Percentiles rank a stretch among this genome's conserved stretches.
Evolutionary conservation across 345 rosid species (phyloP).

Genomic region (Psidium friedrichsthalianum): DNA sequence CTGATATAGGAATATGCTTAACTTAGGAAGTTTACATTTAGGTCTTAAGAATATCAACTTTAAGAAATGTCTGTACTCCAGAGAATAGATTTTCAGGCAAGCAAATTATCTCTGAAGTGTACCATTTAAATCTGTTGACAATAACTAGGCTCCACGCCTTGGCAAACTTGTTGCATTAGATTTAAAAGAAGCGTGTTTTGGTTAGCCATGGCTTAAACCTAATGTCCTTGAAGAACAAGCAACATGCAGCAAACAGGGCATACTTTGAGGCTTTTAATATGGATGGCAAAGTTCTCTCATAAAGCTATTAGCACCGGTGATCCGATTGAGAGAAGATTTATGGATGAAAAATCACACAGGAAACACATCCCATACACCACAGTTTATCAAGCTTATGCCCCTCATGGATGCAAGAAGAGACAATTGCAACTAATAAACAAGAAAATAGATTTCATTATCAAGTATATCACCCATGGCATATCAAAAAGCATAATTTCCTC

Average conservation of each 20-base stretch:
- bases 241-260: background rate
- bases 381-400: too few species aligned
- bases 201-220: background rate
- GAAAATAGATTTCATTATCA: background rate
- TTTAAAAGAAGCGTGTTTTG: background rate
- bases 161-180: background rate
- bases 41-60: background rate
- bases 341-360: background rate
- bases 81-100: background rate
- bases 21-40: background rate
- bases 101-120: background rate
- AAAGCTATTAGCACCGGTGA: background rate
- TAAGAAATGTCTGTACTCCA: background rate
- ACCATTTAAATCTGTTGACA: background rate
- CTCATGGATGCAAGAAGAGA: background rate
- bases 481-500: background rate
- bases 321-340: background rate
- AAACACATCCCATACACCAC: too few species aligned
- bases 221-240: background rate
- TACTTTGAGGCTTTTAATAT: background rate
- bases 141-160: background rate
- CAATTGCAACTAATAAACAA: background rate
- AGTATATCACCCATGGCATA: background rate
- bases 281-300: background rate
- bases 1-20: background rate